A percentile compares a stretch with the other conserved stretches of the same genome.
Evolutionary conservation across 495 filamentous ascomycete species (phyloP).

Genomic region (Penicillium paradoxum): DNA sequence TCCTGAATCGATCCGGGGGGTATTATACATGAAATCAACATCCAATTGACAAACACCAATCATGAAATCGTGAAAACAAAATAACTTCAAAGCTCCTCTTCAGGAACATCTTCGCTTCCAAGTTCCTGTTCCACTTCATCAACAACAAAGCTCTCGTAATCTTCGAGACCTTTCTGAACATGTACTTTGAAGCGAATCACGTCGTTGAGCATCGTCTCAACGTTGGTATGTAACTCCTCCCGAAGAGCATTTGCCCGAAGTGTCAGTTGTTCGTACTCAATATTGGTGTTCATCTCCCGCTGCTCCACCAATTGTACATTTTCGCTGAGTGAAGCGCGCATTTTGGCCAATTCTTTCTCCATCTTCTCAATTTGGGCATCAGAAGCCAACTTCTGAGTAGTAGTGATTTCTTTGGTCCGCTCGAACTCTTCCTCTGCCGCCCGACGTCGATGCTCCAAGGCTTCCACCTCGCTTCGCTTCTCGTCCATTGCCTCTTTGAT

Average conservation of each 20-base stretch:
- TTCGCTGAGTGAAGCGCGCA: slow-evolving; percentile 79
- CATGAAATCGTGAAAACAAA: slow-evolving; percentile 4
- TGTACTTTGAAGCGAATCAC: slow-evolving; percentile 99
- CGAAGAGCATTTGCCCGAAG: slow-evolving; percentile 76
- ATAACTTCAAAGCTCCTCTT: slow-evolving; percentile 29
- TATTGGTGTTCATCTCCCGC: slow-evolving; percentile 91
- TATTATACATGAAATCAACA: slow-evolving; percentile 11
- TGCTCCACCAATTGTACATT: slow-evolving; percentile 90
- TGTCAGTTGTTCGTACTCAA: slow-evolving; percentile 92
- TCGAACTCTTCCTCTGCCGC: slow-evolving; percentile 92
- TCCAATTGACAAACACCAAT: slow-evolving; percentile 1
- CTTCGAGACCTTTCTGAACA: slow-evolving; percentile 83
- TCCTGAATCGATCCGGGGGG: slow-evolving; percentile 3
- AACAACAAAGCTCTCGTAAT: slow-evolving; percentile 86
- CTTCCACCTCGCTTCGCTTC: slow-evolving; percentile 85
- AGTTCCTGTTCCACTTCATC: slow-evolving; percentile 86
- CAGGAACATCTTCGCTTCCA: slow-evolving; percentile 41
- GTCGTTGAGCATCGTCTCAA: slow-evolving; percentile 93
- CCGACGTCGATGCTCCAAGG: slow-evolving; percentile 76
- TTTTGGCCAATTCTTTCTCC: slow-evolving; percentile 93
- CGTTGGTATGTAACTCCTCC: slow-evolving; percentile 92
- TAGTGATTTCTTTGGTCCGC: slow-evolving; percentile 82
- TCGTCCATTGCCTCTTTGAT: slow-evolving; percentile 95
- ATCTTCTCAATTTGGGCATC: slow-evolving; percentile 97
- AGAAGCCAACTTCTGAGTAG: slow-evolving; percentile 75